Evolutionary conservation across 1,139 yeast genomes (phyloP).

Genomic region (Casaregolazyma lundiana): DNA sequence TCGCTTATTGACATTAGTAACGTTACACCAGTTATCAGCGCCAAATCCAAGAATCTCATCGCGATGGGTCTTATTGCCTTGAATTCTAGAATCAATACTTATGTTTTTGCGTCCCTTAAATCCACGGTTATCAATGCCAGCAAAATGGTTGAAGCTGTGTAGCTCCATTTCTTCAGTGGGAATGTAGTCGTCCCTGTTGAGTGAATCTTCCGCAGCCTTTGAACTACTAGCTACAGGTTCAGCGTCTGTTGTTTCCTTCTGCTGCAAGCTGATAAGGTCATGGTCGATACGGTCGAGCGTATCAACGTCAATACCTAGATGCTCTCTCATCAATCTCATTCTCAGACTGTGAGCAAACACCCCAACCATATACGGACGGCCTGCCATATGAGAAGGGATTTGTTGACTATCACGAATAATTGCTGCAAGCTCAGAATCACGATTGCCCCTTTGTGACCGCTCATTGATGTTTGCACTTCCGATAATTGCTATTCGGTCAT

Average conservation of each 20-base stretch:
- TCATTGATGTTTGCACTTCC: slow-evolving; percentile 97
- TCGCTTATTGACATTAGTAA: slow-evolving; percentile 17
- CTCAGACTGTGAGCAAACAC: slow-evolving; percentile 87
- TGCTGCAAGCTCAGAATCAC: slow-evolving; percentile 95
- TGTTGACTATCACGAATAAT: slow-evolving; percentile 78
- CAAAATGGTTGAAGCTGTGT: slow-evolving; percentile 77
- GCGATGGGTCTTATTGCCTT: slow-evolving; percentile 57
- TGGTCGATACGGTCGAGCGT: slow-evolving; percentile 79
- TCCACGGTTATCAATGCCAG: slow-evolving; percentile 84
- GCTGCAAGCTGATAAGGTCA: neutral
- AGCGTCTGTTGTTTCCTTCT: neutral
- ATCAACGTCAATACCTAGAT: slow-evolving; percentile 90
- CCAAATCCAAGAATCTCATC: slow-evolving; percentile 78
- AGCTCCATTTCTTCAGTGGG: slow-evolving; percentile 26
- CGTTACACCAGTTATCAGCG: slow-evolving; percentile 39
- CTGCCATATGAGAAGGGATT: slow-evolving; percentile 73
- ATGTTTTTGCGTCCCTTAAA: slow-evolving; percentile 76
- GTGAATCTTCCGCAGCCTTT: neutral
- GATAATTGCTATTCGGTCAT: slow-evolving; percentile 86
- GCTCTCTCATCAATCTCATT: slow-evolving; percentile 92
- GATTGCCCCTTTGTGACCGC: slow-evolving; percentile 85
- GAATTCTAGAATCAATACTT: slow-evolving; percentile 77
- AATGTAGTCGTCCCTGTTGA: slow-evolving; percentile 9
- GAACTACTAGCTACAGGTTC: neutral
- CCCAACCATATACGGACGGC: slow-evolving; percentile 73